Evolutionary conservation across 441 rosid genomes (phyloP).

Genomic region (Aleurites moluccanus): DNA sequence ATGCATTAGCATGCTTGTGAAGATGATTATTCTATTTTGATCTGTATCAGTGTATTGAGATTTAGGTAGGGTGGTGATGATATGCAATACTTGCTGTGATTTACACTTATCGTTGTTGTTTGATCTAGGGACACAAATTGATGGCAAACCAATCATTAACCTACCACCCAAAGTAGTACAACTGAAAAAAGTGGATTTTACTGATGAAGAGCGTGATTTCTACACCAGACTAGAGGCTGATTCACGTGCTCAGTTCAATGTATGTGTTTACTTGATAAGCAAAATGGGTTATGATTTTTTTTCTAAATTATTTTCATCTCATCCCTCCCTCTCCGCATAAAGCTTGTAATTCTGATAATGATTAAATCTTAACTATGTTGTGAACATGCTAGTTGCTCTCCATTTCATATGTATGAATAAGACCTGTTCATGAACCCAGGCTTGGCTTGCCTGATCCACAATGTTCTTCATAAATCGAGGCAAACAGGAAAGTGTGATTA

Average conservation of each 20-base stretch:
- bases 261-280: constrained; percentile 32
- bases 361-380: not conserved
- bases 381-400: not conserved
- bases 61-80: constrained; percentile 2
- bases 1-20: not conserved
- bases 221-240: constrained; percentile 71
- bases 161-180: constrained; percentile 73
- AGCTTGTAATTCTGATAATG: not conserved
- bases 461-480: too few species aligned
- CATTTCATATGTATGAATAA: not conserved
- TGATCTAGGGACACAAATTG: constrained; percentile 69
- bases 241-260: constrained; percentile 81
- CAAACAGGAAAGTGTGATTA: not conserved
- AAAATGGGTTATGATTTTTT: not conserved
- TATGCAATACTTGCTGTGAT: constrained; percentile 16
- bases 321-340: not conserved
- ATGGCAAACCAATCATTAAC: constrained; percentile 75
- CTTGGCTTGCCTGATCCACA: too few species aligned
- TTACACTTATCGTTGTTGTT: constrained; percentile 16
- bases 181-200: constrained; percentile 75
- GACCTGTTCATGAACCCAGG: too few species aligned
- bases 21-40: not conserved
- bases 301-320: not conserved
- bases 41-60: too few species aligned
- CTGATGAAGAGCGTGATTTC: constrained; percentile 77